phyloP scores from a whole-genome alignment of 139 green algal genomes.

The Ulvella scutata region DNA sequence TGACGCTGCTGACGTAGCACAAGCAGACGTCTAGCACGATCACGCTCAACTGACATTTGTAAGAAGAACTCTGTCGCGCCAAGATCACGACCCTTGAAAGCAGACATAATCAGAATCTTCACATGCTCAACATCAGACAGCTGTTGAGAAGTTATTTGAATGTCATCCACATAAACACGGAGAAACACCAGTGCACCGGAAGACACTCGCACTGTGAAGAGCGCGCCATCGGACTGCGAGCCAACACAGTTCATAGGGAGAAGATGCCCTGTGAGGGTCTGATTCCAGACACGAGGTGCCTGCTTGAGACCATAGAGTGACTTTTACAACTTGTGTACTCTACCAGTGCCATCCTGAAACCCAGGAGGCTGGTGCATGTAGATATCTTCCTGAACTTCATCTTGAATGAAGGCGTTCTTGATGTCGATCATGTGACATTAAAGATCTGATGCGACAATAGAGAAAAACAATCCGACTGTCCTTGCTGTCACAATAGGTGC shows the following conservation, averaged over 20 bases:
- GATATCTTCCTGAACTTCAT: conserved; percentile 20
- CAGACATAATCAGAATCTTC: not conserved
- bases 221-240: conserved; percentile 12
- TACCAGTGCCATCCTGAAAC: not conserved
- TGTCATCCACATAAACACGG: conserved; percentile 16
- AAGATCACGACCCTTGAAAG: conserved; percentile 7
- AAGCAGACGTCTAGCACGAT: conserved; percentile 10
- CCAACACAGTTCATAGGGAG: conserved; percentile 10
- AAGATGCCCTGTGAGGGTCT: conserved; percentile 8
- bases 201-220: conserved; percentile 7
- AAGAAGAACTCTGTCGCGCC: conserved; percentile 11
- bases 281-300: conserved; percentile 26
- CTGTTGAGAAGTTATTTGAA: conserved; percentile 10
- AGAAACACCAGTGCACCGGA: conserved; percentile 1
- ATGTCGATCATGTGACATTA: conserved; percentile 31
- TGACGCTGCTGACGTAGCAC: conserved; percentile 10
- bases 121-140: not conserved
- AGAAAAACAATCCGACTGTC: conserved; percentile 18
- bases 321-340: conserved; percentile 13
- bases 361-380: conserved; percentile 21
- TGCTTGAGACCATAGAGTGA: conserved; percentile 30
- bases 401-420: conserved; percentile 30
- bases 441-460: conserved; percentile 15
- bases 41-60: conserved; percentile 10
- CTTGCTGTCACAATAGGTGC: conserved; percentile 11